Evolutionary conservation across 208 protist genomes (phyloP), one percentile per base, ranked within the genome.

Genomic region (Vickermania ingenoplastis): DNA sequence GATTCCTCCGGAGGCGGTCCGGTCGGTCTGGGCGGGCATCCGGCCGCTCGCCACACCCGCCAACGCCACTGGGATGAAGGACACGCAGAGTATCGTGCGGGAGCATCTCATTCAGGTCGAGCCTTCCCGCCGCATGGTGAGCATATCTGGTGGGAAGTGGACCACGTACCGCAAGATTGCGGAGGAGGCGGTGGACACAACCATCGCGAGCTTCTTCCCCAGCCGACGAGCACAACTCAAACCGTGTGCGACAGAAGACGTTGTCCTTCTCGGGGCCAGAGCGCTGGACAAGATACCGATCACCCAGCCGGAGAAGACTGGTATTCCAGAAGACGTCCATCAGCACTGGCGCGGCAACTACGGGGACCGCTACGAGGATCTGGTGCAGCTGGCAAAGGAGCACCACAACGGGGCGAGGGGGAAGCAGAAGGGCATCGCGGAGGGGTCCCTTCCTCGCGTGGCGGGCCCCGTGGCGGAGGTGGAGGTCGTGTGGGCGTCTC

Each of bases 161-260:
- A 98, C 96, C 48, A 97, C 94, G 28, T 98, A 97, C 77, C 90
- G 96, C 59, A 80, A 85, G 63, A 98, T 98, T 71, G 83, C 90
- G 13, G 78, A 97, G 77, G 86, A 98, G 62, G 75, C 82, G 1
- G 79, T 97, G 22, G 80, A 95, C 70, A 60, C 70, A 17, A 69
- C 88, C 1, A 54, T 70, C 21, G 66, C 60, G 41, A 79, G 75
- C 2, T 29, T 91, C 21, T 65, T 89, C 57, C 67, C 78, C 41
- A 71, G 52, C 17, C 7, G 11, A n/a, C 65, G 63, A 5, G 75
- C 52, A 3, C 31, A 61, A 21, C 52, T 60, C 25, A 61, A 65
- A 52, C 77, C 73, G 29, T 97, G 86, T 73, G 73, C 75, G 45
- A 97, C 94, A 17, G 61, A 57, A 49, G 60, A 88, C 21, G 63